Conservation (phyloP, 768 basidiomycete species). For the Paxillus rubicundulus region DNA sequence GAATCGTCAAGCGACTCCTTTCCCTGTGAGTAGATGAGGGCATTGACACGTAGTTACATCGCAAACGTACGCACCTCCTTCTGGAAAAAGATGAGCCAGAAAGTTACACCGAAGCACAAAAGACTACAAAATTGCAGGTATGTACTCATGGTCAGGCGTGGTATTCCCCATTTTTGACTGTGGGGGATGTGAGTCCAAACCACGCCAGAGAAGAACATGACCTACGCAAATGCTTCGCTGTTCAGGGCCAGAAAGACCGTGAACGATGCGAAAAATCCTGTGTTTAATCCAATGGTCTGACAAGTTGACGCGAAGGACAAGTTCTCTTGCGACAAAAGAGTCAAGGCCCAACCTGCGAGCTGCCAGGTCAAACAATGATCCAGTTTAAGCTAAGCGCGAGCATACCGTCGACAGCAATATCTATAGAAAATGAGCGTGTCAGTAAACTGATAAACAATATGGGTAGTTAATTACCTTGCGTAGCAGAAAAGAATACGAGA, state of each 20-base stretch:
- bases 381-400: slow-evolving; percentile 17
- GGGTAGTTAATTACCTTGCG: slow-evolving; percentile 68
- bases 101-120: slow-evolving; percentile 78
- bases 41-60: background rate
- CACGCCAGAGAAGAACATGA: slow-evolving; percentile 5
- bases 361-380: slow-evolving; percentile 30
- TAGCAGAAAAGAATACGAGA: slow-evolving; percentile 93
- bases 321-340: slow-evolving; percentile 87
- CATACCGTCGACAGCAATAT: slow-evolving; percentile 96
- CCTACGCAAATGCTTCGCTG: slow-evolving; percentile 85
- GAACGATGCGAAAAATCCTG: slow-evolving; percentile 93
- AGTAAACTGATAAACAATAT: slow-evolving; percentile 6
- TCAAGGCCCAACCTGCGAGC: slow-evolving; percentile 70
- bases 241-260: slow-evolving; percentile 98
- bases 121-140: slow-evolving; percentile 88
- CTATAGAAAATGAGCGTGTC: slow-evolving; percentile 38
- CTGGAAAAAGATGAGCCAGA: slow-evolving; percentile 85
- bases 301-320: slow-evolving; percentile 97
- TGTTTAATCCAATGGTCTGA: slow-evolving; percentile 95
- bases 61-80: slow-evolving; percentile 64
- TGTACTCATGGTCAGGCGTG: slow-evolving; percentile 64
- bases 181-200: slow-evolving; percentile 6
- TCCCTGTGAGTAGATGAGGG: slow-evolving; percentile 46
- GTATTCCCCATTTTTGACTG: slow-evolving; percentile 76
- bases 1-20: slow-evolving; percentile 68